Base-by-base conservation (phyloP, 2,329 filamentous ascomycete species). In the Aspergillus sp. region DNA sequence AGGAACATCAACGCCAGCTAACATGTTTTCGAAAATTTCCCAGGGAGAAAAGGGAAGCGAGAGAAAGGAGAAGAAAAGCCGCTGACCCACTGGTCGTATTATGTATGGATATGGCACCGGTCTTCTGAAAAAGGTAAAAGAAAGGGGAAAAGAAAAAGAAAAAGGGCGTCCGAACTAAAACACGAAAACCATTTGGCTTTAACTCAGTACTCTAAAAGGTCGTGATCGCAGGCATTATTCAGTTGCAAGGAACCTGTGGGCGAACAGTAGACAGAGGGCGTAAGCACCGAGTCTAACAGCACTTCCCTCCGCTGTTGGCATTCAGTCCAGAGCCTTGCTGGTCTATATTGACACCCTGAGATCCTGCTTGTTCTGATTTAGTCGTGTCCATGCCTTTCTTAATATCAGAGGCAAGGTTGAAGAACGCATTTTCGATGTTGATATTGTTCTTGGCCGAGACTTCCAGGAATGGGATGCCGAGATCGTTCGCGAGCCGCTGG, bases 401-500 rank as follows among this genome's bases (percentile, higher is more conserved):
- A 77, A 98, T 97, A 66, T 97, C 91, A 55, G 86, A 81, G 10
- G 93, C 93, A 59, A 98, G 81, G 67, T 80, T 90, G 76, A 94
- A 97, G 69, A 98, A 98, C 12, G 93, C 93, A 76, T 96, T 90
- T 72, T 98, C 93, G 63, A 98, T 94, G 73, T 98, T 98, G 81
- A 95, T 96, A 76, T 97, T 97, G 76, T 87, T 91, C 80, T 98
- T 98, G 55, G 93, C 93, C 12, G 88, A 94, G 52, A 98, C 93
- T 70, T 98, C 93, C 67, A 98, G 86, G 78, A 98, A 98, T 19
- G 93, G 91, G 56, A 98, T 94, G 63, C 90, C 89, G 51, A 98
- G 83, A 72, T 97, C 93, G 72, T 95, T 86, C 49, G 93, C 93
- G 47, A 98, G 81, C 56, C 85, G 84, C 71, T 98, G 90, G 59